Conservation (phyloP, 2,329 filamentous ascomycete species). For the Leptographium radiaticola region DNA sequence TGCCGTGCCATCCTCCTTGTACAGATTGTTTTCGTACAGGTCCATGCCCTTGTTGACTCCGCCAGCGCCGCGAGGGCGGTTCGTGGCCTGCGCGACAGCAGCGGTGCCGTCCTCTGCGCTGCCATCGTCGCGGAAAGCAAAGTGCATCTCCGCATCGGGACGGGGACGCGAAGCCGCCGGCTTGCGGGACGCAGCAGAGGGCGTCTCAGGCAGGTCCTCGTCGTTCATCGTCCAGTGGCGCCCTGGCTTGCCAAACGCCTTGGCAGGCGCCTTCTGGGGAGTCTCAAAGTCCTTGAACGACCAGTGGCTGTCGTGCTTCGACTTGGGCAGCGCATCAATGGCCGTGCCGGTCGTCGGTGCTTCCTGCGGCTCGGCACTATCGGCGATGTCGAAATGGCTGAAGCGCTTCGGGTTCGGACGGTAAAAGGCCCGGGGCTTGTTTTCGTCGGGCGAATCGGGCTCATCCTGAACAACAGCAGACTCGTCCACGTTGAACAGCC, state of each 20-base stretch:
- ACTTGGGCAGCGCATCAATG: slow-evolving; percentile 30
- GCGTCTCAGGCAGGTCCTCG: slow-evolving; percentile 42
- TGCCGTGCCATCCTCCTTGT: slow-evolving; percentile 40
- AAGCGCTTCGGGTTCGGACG: slow-evolving; percentile 68
- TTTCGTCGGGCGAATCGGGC: slow-evolving; percentile 26
- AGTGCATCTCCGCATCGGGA: slow-evolving; percentile 70
- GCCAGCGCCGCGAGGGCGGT: slow-evolving; percentile 37
- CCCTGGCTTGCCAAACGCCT: slow-evolving; percentile 53
- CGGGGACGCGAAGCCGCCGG: slow-evolving; percentile 54
- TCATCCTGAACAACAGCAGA: slow-evolving; percentile 18
- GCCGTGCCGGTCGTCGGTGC: slow-evolving; percentile 27
- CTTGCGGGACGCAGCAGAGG: slow-evolving; percentile 30
- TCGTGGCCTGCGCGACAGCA: slow-evolving; percentile 27
- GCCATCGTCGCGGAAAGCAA: slow-evolving; percentile 68
- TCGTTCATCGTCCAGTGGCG: slow-evolving; percentile 71
- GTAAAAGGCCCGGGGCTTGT: slow-evolving; percentile 30
- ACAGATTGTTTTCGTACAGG: slow-evolving; percentile 68
- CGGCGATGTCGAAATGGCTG: slow-evolving; percentile 72
- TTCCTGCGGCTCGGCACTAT: slow-evolving; percentile 43
- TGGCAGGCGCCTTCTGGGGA: slow-evolving; percentile 59
- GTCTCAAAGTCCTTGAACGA: slow-evolving; percentile 80
- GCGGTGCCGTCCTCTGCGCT: slow-evolving; percentile 58
- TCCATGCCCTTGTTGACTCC: slow-evolving; percentile 52
- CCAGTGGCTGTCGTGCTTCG: slow-evolving; percentile 66
- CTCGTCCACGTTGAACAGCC: slow-evolving; percentile 40